Percentiles rank a stretch among this genome's conserved stretches.
phyloP scores from a whole-genome alignment of 768 basidiomycete genomes.

The Suillus americanus region DNA sequence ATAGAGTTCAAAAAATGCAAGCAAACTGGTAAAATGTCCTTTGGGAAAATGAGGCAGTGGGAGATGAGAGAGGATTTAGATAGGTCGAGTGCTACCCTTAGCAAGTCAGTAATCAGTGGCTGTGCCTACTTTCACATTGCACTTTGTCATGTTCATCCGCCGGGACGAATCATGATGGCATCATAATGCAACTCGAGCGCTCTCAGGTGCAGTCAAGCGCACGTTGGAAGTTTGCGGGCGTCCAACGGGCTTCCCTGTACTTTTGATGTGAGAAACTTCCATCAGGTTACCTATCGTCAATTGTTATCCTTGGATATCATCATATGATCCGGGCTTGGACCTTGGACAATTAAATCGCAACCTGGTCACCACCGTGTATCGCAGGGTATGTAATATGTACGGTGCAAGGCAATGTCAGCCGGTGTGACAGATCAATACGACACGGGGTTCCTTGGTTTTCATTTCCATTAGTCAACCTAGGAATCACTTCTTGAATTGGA shows the following conservation, averaged over 20 bases:
- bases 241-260: neutral
- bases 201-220: neutral
- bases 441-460: slow-evolving; percentile 5
- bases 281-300: neutral
- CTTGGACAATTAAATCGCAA: neutral
- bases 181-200: neutral
- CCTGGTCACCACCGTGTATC: neutral
- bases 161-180: neutral
- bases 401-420: neutral
- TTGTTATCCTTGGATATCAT: neutral
- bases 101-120: slow-evolving; percentile 23
- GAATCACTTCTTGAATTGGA: slow-evolving; percentile 5
- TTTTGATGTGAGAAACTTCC: neutral
- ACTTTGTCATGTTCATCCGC: neutral
- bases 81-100: slow-evolving; percentile 5
- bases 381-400: too few species aligned
- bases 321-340: too few species aligned
- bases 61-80: slow-evolving; percentile 19
- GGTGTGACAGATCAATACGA: neutral
- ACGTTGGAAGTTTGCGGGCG: neutral
- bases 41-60: slow-evolving; percentile 10
- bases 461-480: slow-evolving; percentile 3
- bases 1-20: neutral
- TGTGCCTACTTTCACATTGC: slow-evolving; percentile 9
- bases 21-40: neutral